Conservation (phyloP, 139 green algal species). For the Klebsormidium nitens region DNA sequence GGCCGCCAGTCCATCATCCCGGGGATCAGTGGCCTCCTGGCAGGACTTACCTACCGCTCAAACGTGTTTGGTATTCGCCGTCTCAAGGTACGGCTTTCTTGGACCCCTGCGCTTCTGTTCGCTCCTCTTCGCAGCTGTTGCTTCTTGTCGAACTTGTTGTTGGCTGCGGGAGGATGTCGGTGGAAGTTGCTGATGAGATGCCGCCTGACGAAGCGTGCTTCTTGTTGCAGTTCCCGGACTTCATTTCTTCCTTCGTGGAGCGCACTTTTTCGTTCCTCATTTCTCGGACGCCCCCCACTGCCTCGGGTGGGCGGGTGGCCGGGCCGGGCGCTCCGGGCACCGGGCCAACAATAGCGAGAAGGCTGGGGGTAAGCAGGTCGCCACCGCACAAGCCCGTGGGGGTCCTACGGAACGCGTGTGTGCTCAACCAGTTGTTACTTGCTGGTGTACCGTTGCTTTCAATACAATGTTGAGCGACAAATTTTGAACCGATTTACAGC, state of each 20-base stretch:
- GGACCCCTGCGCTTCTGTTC: neutral
- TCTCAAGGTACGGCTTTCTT: slow-evolving; percentile 10
- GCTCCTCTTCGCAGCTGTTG: neutral
- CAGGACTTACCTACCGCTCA: slow-evolving; percentile 25
- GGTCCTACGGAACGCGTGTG: too few relatives aligned
- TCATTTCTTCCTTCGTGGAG: neutral
- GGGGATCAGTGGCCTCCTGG: slow-evolving; percentile 25
- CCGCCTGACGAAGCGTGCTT: neutral
- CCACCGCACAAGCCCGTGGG: neutral
- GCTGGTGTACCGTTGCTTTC: too few relatives aligned
- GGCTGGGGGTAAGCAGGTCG: neutral
- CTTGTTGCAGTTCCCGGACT: slow-evolving; percentile 21
- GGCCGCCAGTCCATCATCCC: slow-evolving; percentile 30
- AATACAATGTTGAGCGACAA: too few relatives aligned
- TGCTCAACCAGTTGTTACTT: too few relatives aligned
- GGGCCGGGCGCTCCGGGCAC: neutral
- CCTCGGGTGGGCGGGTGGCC: neutral
- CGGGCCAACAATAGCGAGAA: too few relatives aligned
- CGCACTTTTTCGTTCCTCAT: slow-evolving; percentile 14
- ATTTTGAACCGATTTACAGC: neutral
- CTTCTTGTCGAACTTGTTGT: neutral
- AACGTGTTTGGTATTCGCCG: slow-evolving; percentile 27
- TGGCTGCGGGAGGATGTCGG: neutral
- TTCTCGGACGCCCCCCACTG: neutral
- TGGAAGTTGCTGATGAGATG: neutral